These are phyloP conservation scores for Bonia amplexicaulis DNA, from an alignment of 176 grass and related monocot species.

Conservation along the genomic window DNA sequence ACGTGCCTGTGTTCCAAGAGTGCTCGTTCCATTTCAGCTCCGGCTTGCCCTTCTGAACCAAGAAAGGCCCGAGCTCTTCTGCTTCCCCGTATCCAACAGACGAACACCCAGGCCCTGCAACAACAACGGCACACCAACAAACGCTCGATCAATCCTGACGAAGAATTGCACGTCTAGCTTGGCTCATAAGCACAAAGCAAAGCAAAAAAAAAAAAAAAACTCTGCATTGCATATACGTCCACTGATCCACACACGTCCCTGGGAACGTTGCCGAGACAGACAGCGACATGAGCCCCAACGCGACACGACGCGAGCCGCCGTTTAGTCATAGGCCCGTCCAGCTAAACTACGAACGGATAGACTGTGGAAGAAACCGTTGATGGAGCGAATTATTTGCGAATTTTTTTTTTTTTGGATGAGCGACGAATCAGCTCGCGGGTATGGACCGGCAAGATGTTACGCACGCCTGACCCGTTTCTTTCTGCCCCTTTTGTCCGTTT, in stretches of 20 bases:
- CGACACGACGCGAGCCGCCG: not conserved
- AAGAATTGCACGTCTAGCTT: not conserved
- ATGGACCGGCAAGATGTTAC: not conserved
- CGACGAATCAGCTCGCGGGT: too few relatives aligned
- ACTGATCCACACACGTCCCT: not conserved
- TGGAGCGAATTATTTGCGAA: not conserved
- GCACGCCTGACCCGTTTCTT: not conserved
- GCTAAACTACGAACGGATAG: not conserved
- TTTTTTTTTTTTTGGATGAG: not conserved
- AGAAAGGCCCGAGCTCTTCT: conserved; percentile 86
- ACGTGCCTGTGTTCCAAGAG: conserved; percentile 89
- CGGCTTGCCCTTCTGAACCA: conserved; percentile 88
- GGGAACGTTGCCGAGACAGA: not conserved
- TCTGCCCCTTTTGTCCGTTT: not conserved
- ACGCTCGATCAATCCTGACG: not conserved
- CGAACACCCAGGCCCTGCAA: conserved; percentile 91
- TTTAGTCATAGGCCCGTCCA: not conserved
- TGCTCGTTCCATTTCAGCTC: conserved; percentile 68
- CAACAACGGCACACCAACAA: conserved; percentile 1
- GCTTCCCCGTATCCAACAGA: conserved; percentile 80
- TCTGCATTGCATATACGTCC: not conserved
- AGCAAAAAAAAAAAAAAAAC: not conserved
- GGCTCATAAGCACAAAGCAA: not conserved
- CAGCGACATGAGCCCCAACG: not conserved
- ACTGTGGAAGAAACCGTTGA: not conserved